Evolutionary conservation across 345 rosid species (phyloP), one percentile per base, ranked within the genome.

Genomic region (Pugionium dolabratum): DNA sequence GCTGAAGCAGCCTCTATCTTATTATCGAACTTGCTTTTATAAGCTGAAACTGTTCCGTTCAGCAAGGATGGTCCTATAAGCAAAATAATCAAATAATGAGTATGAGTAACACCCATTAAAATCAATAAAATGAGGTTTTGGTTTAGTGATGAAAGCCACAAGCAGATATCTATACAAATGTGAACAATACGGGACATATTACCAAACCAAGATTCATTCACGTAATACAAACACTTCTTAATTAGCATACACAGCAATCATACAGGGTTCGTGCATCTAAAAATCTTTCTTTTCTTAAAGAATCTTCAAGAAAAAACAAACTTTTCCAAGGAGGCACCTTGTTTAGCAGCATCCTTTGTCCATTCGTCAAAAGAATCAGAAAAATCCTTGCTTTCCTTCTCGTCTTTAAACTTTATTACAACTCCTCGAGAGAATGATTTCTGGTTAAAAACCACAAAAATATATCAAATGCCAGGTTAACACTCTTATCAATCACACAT

Each of bases 1-100:
- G 99, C 95, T 10, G 99, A 94, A 25, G 96, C 82, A 33, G 96
- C 50, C 70, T 94, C 99, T 43, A 94, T 89, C 76, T 94, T 94
- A 62, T 78, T 76, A 57, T 90, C 97, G 27, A 94, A 94, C 85
- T 86, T 94, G 95, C 97, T 78, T 66, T 61, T 84, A 67, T 69
- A 59, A 74, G 60, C 55, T 49, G 80, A 72, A 47, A 83, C 59
- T n/a, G 59, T 70, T 74, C 94, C 91, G 75, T 88, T 86, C 37
- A 80, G 70, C 48, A 84, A 62, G 44, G 48, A 51, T 5, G 59
- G 54, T 66, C 67, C 96, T 94, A 84, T 6, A 69, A 64, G 27
- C 42, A 25, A 66, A 5, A 36, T 1, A 40, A 18, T 18, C 18
- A 18, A 18, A 18, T 18, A 18, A 18, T 18, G 18, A 18, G 18